Evolutionary conservation across 2,329 filamentous ascomycete genomes (phyloP).

Genomic region (Stachybotrys echinatus): DNA sequence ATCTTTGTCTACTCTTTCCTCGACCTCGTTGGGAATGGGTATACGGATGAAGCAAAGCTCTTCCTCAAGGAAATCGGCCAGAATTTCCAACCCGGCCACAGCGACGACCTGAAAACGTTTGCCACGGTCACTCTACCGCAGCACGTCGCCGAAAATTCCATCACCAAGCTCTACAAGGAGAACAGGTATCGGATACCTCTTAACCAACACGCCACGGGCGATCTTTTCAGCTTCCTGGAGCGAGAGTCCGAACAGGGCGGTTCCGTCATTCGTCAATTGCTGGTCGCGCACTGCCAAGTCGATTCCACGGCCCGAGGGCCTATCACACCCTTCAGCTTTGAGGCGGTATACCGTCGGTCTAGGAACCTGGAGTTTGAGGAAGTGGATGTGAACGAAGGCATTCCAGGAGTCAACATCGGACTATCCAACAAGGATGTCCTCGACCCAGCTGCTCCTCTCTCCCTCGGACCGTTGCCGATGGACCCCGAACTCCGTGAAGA

Average conservation of each 20-base stretch:
- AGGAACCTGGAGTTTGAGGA: conserved; percentile 59
- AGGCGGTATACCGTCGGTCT: conserved; percentile 51
- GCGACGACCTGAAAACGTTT: conserved; percentile 74
- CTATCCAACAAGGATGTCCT: conserved; percentile 56
- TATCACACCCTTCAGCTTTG: conserved; percentile 59
- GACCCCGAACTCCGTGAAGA: conserved; percentile 79
- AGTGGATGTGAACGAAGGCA: conserved; percentile 58
- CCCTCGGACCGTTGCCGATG: conserved; percentile 77
- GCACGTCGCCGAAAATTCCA: conserved; percentile 70
- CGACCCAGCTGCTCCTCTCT: conserved; percentile 54
- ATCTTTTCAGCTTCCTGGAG: conserved; percentile 83
- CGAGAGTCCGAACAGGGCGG: conserved; percentile 80
- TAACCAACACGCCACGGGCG: conserved; percentile 78
- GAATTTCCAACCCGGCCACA: conserved; percentile 71
- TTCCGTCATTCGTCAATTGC: conserved; percentile 67
- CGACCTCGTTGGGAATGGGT: conserved; percentile 68
- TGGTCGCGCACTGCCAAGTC: conserved; percentile 56
- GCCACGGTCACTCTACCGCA: conserved; percentile 68
- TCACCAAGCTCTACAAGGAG: conserved; percentile 74
- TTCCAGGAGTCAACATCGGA: conserved; percentile 58
- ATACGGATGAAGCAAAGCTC: conserved; percentile 63
- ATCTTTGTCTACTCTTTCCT: conserved; percentile 91
- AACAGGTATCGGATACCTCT: conserved; percentile 88
- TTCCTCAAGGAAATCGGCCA: conserved; percentile 66
- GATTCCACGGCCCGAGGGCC: conserved; percentile 56